Percentiles rank a stretch among this genome's conserved stretches.
These are phyloP conservation scores for Colletotrichum tanaceti DNA, from an alignment of 2,329 filamentous ascomycete species.

Conservation along the genomic window DNA sequence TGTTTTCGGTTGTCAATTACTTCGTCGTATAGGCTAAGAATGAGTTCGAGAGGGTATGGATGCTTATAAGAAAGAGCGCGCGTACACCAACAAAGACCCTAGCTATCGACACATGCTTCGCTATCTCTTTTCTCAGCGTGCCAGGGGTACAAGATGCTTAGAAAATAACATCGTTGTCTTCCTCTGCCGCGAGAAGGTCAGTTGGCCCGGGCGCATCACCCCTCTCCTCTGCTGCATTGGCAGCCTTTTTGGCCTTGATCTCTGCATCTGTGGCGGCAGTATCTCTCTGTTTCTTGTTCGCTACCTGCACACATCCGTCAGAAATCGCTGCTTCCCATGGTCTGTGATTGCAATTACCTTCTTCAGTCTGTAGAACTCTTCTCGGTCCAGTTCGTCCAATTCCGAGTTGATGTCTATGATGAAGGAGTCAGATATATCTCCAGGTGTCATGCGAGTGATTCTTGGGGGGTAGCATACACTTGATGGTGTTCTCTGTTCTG, in stretches of 20 bases:
- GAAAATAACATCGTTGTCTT: constrained; percentile 90
- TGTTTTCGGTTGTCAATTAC: background rate
- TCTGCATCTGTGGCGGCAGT: constrained; percentile 78
- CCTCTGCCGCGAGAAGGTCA: constrained; percentile 79
- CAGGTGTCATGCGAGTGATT: no score
- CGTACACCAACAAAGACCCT: background rate
- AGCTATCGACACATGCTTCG: constrained; percentile 2
- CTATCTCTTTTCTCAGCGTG: background rate
- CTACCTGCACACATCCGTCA: constrained; percentile 61
- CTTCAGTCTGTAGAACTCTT: constrained; percentile 97
- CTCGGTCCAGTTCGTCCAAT: constrained; percentile 94
- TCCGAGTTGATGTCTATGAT: constrained; percentile 91
- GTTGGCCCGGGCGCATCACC: constrained; percentile 57
- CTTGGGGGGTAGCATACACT: constrained; percentile 68
- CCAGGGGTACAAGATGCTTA: constrained; percentile 50
- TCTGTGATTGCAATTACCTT: constrained; percentile 62
- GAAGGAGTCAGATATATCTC: constrained; percentile 21
- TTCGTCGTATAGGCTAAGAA: background rate
- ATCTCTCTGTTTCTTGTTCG: constrained; percentile 84
- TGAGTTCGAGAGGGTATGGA: constrained; percentile 8
- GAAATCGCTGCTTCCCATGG: background rate
- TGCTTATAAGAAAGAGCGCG: constrained; percentile 3
- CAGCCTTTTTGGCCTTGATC: constrained; percentile 73
- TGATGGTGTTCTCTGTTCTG: constrained; percentile 99
- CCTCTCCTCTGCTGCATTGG: constrained; percentile 51